Conservation (phyloP, 2,329 filamentous ascomycete genomes). For the Podosphaera aphanis region DNA sequence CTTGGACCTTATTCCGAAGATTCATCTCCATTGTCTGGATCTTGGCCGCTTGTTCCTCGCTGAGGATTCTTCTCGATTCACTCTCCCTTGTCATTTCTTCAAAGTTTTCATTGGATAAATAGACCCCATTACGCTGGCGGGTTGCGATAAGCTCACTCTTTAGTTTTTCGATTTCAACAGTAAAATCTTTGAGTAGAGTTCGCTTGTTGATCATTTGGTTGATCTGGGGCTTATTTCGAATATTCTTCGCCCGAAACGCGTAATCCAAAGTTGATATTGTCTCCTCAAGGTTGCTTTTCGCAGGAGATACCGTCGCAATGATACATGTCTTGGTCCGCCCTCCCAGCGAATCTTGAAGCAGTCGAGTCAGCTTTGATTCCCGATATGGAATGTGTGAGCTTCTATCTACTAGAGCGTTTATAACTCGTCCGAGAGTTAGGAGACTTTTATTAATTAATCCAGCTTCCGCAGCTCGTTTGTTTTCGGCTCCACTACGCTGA, state of each 20-base stretch:
- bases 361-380: slow-evolving; percentile 84
- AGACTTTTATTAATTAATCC: slow-evolving; percentile 96
- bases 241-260: slow-evolving; percentile 94
- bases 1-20: slow-evolving; percentile 78
- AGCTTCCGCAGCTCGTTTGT: slow-evolving; percentile 88
- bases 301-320: slow-evolving; percentile 85
- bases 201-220: slow-evolving; percentile 87
- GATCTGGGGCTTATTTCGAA: slow-evolving; percentile 88
- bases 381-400: slow-evolving; percentile 72
- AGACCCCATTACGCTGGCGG: slow-evolving; percentile 81
- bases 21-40: slow-evolving; percentile 83
- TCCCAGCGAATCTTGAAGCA: slow-evolving; percentile 89
- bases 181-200: slow-evolving; percentile 73
- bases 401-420: slow-evolving; percentile 86
- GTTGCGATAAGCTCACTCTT: slow-evolving; percentile 88
- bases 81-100: slow-evolving; percentile 82
- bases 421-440: slow-evolving; percentile 81
- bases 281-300: slow-evolving; percentile 86
- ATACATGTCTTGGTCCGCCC: slow-evolving; percentile 96
- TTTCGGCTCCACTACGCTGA: slow-evolving; percentile 85
- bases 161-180: slow-evolving; percentile 75
- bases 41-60: slow-evolving; percentile 76
- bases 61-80: slow-evolving; percentile 74
- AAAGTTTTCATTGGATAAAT: slow-evolving; percentile 68
- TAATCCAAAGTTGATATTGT: slow-evolving; percentile 97